Conservation (phyloP, 257 asterid species). For the Scutellaria barbata region DNA sequence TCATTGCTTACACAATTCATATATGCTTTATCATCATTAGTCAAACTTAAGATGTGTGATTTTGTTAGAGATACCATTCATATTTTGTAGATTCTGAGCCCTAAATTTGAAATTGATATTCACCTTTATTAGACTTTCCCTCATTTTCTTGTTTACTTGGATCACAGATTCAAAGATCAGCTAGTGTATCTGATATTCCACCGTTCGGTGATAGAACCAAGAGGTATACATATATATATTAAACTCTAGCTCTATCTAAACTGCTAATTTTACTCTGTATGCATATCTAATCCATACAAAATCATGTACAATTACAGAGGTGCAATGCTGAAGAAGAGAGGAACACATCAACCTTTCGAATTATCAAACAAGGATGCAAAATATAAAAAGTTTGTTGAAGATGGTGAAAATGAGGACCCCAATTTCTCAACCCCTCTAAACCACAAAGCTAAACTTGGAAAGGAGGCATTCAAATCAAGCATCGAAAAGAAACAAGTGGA, state of each 20-base stretch:
- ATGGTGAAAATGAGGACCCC: conserved; percentile 77
- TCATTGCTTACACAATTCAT: background rate
- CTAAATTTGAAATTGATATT: background rate
- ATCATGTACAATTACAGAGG: conserved; percentile 55
- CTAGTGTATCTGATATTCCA: conserved; percentile 63
- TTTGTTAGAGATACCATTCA: background rate
- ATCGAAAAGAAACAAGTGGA: conserved; percentile 51
- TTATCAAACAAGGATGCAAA: conserved; percentile 50
- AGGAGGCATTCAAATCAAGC: conserved; percentile 66
- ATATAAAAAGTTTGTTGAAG: conserved; percentile 47
- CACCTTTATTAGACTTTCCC: conserved; percentile 1
- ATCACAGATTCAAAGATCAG: conserved; percentile 61
- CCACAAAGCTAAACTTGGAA: conserved; percentile 46
- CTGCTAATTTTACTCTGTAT: conserved; percentile 11
- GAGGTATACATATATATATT: conserved; percentile 50
- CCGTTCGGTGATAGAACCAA: conserved; percentile 61
- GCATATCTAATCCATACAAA: conserved; percentile 13
- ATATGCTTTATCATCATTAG: background rate
- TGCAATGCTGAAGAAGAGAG: conserved; percentile 77
- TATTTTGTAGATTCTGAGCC: conserved; percentile 3
- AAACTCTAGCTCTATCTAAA: background rate
- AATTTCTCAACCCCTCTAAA: conserved; percentile 62
- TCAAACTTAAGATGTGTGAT: background rate
- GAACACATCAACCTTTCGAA: conserved; percentile 46
- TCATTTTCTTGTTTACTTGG: conserved; percentile 11